Percentiles rank a stretch among this genome's conserved stretches.
Evolutionary conservation across 2,329 filamentous ascomycete species (phyloP).

Genomic region (Cercospora citrullina): DNA sequence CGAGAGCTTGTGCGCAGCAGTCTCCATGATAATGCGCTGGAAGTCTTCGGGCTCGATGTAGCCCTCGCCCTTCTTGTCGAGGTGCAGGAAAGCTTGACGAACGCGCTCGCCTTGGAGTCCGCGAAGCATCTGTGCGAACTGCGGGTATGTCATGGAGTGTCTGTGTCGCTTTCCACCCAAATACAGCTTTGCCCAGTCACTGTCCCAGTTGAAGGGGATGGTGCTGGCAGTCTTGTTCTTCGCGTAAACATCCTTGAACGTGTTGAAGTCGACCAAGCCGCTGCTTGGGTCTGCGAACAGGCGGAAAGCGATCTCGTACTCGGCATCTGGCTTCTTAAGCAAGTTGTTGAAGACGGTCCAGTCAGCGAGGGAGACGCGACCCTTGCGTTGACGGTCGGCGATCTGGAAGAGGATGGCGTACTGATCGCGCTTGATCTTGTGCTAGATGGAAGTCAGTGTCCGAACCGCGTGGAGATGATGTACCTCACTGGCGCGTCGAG

Average conservation of each 20-base stretch:
- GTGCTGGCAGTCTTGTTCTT: slow-evolving; percentile 80
- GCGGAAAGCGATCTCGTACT: slow-evolving; percentile 98
- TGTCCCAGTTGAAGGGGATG: slow-evolving; percentile 95
- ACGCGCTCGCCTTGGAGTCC: slow-evolving; percentile 95
- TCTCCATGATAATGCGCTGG: slow-evolving; percentile 93
- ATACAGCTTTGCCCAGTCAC: slow-evolving; percentile 94
- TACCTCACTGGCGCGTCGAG: neutral
- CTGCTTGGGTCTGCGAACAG: slow-evolving; percentile 86
- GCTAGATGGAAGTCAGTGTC: slow-evolving; percentile 55
- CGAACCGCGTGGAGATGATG: neutral
- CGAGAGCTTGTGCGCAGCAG: slow-evolving; percentile 91
- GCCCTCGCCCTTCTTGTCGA: slow-evolving; percentile 88
- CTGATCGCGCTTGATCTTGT: slow-evolving; percentile 96
- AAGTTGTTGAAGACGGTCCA: slow-evolving; percentile 95
- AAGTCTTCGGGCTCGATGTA: slow-evolving; percentile 96
- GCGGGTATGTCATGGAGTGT: slow-evolving; percentile 89
- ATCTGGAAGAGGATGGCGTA: slow-evolving; percentile 92
- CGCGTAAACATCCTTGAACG: slow-evolving; percentile 82
- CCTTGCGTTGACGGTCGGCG: slow-evolving; percentile 74
- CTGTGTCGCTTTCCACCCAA: slow-evolving; percentile 83
- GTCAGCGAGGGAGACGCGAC: slow-evolving; percentile 76
- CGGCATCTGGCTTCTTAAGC: slow-evolving; percentile 88
- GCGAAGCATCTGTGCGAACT: slow-evolving; percentile 97
- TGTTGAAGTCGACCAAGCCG: slow-evolving; percentile 84
- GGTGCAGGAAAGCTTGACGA: slow-evolving; percentile 87